phyloP scores from a whole-genome alignment of 1,284 basidiomycete genomes.

The Trametes polyzona region DNA sequence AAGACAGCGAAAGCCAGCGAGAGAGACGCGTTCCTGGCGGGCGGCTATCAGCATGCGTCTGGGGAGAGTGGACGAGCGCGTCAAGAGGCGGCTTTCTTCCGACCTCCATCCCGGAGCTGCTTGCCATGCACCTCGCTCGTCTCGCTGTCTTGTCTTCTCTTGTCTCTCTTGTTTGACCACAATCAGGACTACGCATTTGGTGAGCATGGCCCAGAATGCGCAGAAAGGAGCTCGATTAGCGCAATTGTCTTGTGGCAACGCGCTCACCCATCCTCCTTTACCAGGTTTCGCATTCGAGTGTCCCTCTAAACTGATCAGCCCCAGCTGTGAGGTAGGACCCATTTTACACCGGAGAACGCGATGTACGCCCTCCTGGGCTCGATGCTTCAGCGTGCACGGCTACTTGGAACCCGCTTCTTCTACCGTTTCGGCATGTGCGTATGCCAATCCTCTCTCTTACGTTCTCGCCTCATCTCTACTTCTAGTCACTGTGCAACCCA shows the following conservation, averaged over 20 bases:
- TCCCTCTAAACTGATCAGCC: too few relatives aligned
- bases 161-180: neutral
- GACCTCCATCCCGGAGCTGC: constrained; percentile 3
- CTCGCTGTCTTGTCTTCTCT: neutral
- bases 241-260: neutral
- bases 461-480: constrained; percentile 1
- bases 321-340: neutral
- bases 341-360: neutral
- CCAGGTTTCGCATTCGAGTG: too few relatives aligned
- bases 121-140: constrained; percentile 7
- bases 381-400: constrained; percentile 42
- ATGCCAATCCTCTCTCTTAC: constrained; percentile 10
- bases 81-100: neutral
- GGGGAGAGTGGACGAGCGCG: neutral
- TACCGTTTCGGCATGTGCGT: constrained; percentile 78
- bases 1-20: too few relatives aligned
- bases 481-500: constrained; percentile 83
- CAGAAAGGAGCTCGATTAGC: neutral
- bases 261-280: neutral
- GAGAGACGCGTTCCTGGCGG: too few relatives aligned
- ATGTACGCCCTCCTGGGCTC: constrained; percentile 20
- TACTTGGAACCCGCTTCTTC: constrained; percentile 57
- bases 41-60: too few relatives aligned
- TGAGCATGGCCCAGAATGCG: neutral
- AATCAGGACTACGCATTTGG: neutral